A percentile compares a stretch with the other conserved stretches of the same genome.
Evolutionary conservation across 1,284 basidiomycete species (phyloP).

Genomic region (Cryptococcus sp.): DNA sequence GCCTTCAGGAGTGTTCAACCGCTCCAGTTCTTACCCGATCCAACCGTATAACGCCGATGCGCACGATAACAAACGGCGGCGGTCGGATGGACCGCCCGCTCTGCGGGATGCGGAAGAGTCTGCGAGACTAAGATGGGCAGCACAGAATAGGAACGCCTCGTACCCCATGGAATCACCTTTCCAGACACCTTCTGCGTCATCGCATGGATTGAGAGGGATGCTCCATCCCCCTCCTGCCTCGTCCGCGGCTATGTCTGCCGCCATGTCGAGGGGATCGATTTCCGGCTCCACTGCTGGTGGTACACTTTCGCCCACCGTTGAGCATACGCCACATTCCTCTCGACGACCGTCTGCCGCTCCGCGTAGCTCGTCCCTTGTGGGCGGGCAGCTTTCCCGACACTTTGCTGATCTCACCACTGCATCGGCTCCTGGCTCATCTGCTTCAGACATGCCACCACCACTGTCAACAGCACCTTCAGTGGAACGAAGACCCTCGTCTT

Average conservation of each 20-base stretch:
- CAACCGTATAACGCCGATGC: constrained; percentile 29
- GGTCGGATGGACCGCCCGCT: constrained; percentile 41
- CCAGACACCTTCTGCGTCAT: constrained; percentile 1
- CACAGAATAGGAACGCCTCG: constrained; percentile 48
- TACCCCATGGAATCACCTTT: constrained; percentile 25
- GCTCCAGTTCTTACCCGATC: constrained; percentile 21
- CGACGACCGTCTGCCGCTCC: constrained; percentile 21
- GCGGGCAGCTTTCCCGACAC: constrained; percentile 40
- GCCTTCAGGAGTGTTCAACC: constrained; percentile 4
- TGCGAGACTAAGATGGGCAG: constrained; percentile 44
- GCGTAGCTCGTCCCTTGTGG: constrained; percentile 39
- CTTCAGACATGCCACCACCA: constrained; percentile 21
- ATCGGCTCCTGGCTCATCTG: background rate
- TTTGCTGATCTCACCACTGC: constrained; percentile 43
- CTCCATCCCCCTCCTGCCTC: constrained; percentile 31
- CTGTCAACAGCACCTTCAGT: constrained; percentile 8
- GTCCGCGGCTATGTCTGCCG: constrained; percentile 21
- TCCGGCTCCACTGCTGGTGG: constrained; percentile 21
- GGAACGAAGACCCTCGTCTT: constrained; percentile 8
- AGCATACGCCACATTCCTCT: constrained; percentile 5
- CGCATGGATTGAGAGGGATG: constrained; percentile 24
- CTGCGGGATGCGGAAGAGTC: constrained; percentile 43
- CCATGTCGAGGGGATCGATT: constrained; percentile 29
- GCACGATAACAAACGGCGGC: constrained; percentile 41
- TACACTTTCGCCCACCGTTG: constrained; percentile 13